phyloP scores from a whole-genome alignment of 768 basidiomycete genomes.

The Kwoniella heveanensis region DNA sequence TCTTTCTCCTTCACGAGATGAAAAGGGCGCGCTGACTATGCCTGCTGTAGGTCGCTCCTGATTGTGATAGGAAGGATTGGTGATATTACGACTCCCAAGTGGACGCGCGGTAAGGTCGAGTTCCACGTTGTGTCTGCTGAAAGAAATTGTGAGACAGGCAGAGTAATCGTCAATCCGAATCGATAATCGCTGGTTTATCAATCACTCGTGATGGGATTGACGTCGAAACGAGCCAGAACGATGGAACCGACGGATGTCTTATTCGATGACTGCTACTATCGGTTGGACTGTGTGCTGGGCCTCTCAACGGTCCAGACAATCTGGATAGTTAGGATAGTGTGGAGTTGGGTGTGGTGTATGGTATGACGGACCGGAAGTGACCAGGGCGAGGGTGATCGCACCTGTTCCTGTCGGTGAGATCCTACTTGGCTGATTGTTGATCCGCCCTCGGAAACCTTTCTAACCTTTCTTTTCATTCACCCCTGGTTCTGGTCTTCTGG shows the following conservation, averaged over 20 bases:
- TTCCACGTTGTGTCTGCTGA: neutral
- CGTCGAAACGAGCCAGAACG: neutral
- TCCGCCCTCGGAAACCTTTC: neutral
- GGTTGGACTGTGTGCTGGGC: neutral
- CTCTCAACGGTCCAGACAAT: no score
- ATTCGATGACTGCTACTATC: neutral
- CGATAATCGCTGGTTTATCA: no score
- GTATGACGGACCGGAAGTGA: neutral
- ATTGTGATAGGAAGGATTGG: neutral
- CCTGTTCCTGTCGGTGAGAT: neutral
- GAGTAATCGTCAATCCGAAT: neutral
- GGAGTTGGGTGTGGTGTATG: neutral
- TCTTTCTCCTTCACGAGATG: no score
- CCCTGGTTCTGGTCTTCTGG: neutral
- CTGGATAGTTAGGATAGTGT: neutral
- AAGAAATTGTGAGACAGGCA: neutral
- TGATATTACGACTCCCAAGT: neutral
- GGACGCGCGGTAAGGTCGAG: neutral
- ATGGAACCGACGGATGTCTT: neutral
- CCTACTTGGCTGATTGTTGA: neutral
- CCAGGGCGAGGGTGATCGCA: slow-evolving; percentile 1
- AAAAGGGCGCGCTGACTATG: no score
- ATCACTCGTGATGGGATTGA: no score
- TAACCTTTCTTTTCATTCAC: no score
- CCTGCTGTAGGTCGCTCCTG: neutral